Conservation (phyloP, 2,329 filamentous ascomycete species). For the Pseudocercospora pini-densiflorae region DNA sequence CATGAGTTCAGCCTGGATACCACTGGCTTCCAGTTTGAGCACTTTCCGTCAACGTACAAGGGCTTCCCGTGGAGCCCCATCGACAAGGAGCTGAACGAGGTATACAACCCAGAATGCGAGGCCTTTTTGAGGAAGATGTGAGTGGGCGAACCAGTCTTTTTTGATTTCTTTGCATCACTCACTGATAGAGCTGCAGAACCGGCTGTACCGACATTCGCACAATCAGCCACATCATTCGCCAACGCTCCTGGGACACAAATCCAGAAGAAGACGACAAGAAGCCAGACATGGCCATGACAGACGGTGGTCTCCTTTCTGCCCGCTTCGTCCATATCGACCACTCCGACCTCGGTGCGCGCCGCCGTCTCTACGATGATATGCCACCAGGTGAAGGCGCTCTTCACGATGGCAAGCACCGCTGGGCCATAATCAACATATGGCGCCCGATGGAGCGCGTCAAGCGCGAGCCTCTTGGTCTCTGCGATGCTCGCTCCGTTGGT, state of each 20-base stretch:
- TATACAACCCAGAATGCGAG: not conserved
- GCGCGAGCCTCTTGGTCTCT: constrained; percentile 14
- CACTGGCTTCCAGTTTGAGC: constrained; percentile 32
- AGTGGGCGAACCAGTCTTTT: not conserved
- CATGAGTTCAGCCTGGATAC: constrained; percentile 21
- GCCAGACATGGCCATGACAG: constrained; percentile 17
- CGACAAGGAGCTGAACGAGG: constrained; percentile 3
- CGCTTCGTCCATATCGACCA: constrained; percentile 18
- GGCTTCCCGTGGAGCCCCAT: not conserved
- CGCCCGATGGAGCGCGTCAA: constrained; percentile 13
- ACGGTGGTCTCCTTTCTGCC: constrained; percentile 6
- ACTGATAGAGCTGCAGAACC: constrained; percentile 7
- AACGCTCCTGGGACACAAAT: constrained; percentile 5
- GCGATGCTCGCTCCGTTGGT: constrained; percentile 13
- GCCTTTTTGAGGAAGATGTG: not conserved
- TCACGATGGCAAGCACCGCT: constrained; percentile 13
- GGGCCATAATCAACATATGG: constrained; percentile 23
- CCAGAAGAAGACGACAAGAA: constrained; percentile 4
- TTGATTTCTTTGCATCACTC: not conserved
- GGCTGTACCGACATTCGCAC: constrained; percentile 14
- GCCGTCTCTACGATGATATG: constrained; percentile 11
- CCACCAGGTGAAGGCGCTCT: constrained; percentile 7
- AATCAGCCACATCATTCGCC: constrained; percentile 10
- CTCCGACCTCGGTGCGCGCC: constrained; percentile 13
- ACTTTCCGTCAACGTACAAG: not conserved